Base-by-base conservation (phyloP, 2,329 filamentous ascomycete genomes). In the Penicillium sclerotiorum region DNA sequence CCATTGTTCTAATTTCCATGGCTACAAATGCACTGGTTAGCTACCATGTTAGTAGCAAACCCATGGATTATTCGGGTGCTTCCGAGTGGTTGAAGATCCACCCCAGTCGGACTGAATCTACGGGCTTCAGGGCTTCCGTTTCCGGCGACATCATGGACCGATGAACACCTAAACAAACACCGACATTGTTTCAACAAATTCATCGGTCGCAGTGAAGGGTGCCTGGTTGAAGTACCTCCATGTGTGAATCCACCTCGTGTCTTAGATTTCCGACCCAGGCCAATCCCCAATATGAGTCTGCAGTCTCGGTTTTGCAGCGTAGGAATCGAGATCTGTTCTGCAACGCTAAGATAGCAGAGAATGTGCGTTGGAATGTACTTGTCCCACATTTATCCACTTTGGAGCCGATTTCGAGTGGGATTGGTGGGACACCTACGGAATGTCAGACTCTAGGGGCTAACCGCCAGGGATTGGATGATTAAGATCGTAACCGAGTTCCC, bases 291-390 rank as follows among this genome's bases (percentile, higher is more conserved):
- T 25, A 35, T 12, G 20, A 39, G 21, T 30, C 32, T 23, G 22
- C 17, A 39, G 39, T 35, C 25, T 3, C 27, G 43, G 36, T 17
- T 18, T 17, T 23, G 12, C 15, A 11, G 23, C 21, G 53, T 55
- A 45, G 53, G 46, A 50, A 27, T 46, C 33, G 32, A 11, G 12
- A 25, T 17, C 15, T 27, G 15, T 22, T 13, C 30, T 44, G 53
- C 39, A 38, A 55, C 50, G 43, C 46, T 47, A 45, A 45, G 50
- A 50, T 50, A 23, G 37, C 53, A 43, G 45, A 23, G 53, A 55
- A 55, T 55, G 53, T 32, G 25, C 47, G 22, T 17, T 28, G 40
- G 53, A 55, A 55, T 53, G 50, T 50, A 55, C 45, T 45, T 52
- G 52, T 52, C 49, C 52, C 47, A 49, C 42, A 23, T 32, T 27